These are phyloP conservation scores for Mallotus japonicus DNA, from an alignment of 441 rosid species.

Conservation along the genomic window DNA sequence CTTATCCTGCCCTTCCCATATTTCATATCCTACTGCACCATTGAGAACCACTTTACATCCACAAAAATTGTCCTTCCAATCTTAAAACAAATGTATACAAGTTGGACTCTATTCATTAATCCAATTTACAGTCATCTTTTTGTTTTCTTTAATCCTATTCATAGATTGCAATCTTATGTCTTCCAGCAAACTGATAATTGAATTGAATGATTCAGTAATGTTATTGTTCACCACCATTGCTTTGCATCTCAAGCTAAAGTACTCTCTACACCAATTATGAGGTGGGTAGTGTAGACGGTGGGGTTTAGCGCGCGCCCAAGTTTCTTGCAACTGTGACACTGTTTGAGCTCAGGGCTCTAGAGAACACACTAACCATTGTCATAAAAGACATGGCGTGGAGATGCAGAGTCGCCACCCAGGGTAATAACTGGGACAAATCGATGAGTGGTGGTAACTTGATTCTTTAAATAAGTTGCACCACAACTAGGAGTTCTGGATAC, in stretches of 20 bases:
- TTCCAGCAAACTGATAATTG: background rate
- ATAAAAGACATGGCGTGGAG: too few relatives aligned
- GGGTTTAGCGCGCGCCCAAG: too few relatives aligned
- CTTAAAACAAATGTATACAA: background rate
- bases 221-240: background rate
- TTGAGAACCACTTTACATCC: background rate
- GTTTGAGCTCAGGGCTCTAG: too few relatives aligned
- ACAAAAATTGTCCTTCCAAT: background rate
- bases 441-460: too few relatives aligned
- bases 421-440: too few relatives aligned
- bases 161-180: background rate
- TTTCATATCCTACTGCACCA: background rate
- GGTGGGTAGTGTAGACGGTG: too few relatives aligned
- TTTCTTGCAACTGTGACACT: too few relatives aligned
- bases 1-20: background rate
- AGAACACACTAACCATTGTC: too few relatives aligned
- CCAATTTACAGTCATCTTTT: background rate
- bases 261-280: background rate
- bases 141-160: background rate
- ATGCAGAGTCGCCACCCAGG: too few relatives aligned
- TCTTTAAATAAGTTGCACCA: too few relatives aligned
- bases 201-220: background rate
- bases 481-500: too few relatives aligned
- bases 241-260: background rate
- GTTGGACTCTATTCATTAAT: background rate